Percentiles rank a stretch among this genome's conserved stretches.
These are phyloP conservation scores for Ilyonectria destructans DNA, from an alignment of 2,329 filamentous ascomycete species.

Conservation along the genomic window DNA sequence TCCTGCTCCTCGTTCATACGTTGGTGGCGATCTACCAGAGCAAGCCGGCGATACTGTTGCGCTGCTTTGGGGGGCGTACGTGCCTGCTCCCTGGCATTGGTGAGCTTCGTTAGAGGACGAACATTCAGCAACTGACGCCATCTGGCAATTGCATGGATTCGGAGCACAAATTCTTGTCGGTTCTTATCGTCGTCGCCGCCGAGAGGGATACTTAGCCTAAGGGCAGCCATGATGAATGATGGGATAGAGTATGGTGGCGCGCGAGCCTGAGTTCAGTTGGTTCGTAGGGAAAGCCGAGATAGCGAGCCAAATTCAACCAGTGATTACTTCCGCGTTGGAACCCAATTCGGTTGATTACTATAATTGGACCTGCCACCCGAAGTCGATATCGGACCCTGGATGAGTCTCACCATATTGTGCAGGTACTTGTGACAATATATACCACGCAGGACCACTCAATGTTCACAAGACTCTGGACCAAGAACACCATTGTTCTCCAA, in stretches of 20 bases:
- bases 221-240: background rate
- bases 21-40: background rate
- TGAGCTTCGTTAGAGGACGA: background rate
- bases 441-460: background rate
- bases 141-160: conserved; percentile 1
- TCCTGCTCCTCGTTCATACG: background rate
- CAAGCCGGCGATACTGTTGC: background rate
- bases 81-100: too few relatives aligned
- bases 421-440: background rate
- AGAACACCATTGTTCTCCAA: background rate
- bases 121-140: background rate
- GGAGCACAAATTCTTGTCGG: background rate
- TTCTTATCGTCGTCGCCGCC: background rate
- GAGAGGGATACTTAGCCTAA: conserved; percentile 10
- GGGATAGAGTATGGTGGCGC: background rate
- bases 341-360: background rate
- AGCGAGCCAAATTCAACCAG: background rate
- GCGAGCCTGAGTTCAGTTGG: background rate
- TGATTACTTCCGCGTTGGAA: background rate
- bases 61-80: background rate
- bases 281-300: background rate
- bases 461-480: background rate
- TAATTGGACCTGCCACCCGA: background rate
- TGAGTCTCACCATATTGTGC: background rate
- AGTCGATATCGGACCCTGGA: background rate